phyloP scores from a whole-genome alignment of 2,329 filamentous ascomycete species.

The Penicillium decumbens region DNA sequence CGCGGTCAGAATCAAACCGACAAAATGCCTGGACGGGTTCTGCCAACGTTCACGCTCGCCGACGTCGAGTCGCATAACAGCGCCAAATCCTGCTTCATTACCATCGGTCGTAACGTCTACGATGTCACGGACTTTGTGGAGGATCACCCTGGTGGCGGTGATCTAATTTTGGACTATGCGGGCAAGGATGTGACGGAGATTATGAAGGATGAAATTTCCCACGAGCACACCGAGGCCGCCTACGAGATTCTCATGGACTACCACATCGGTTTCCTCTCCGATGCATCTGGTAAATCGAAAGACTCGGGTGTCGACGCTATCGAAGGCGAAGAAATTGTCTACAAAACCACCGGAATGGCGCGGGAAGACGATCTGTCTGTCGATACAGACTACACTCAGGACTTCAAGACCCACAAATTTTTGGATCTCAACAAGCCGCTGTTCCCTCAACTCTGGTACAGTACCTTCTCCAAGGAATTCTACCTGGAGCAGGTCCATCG shows the following conservation, averaged over 20 bases:
- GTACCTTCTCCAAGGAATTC: constrained; percentile 89
- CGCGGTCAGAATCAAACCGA: neutral
- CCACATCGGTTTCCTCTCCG: constrained; percentile 72
- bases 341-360: constrained; percentile 74
- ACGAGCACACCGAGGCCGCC: constrained; percentile 83
- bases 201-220: constrained; percentile 75
- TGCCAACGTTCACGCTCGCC: constrained; percentile 75
- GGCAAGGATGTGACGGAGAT: constrained; percentile 82
- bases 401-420: constrained; percentile 91
- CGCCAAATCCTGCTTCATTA: constrained; percentile 84
- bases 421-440: constrained; percentile 82
- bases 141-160: constrained; percentile 83
- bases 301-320: constrained; percentile 26
- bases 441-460: constrained; percentile 79
- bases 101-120: constrained; percentile 83
- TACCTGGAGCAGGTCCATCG: constrained; percentile 95
- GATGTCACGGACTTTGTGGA: constrained; percentile 89
- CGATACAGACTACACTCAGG: constrained; percentile 70
- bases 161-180: constrained; percentile 82
- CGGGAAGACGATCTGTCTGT: constrained; percentile 78
- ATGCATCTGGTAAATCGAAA: constrained; percentile 42
- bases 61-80: constrained; percentile 80
- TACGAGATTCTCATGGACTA: constrained; percentile 91
- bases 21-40: constrained; percentile 71
- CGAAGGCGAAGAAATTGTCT: constrained; percentile 31